phyloP scores from a whole-genome alignment of 2,329 filamentous ascomycete genomes.

The Xylaria sp. region DNA sequence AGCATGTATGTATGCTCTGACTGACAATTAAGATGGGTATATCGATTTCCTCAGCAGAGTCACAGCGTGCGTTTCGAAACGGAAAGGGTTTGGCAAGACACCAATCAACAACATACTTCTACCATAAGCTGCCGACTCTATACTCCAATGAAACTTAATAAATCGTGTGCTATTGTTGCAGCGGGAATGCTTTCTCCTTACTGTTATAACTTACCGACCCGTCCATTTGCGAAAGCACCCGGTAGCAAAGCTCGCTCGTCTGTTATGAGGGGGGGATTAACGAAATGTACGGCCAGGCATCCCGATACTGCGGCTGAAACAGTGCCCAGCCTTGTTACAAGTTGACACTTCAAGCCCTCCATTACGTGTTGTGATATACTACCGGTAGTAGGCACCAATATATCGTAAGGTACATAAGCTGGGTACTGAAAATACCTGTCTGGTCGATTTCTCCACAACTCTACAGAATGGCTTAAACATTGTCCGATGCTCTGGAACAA shows the following conservation, averaged over 20 bases:
- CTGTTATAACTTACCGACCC: neutral
- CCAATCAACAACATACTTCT: neutral
- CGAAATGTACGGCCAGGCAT: neutral
- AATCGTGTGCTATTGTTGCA: neutral
- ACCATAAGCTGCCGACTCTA: neutral
- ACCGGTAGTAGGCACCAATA: neutral
- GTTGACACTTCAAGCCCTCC: neutral
- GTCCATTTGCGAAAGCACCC: too few relatives aligned
- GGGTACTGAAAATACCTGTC: neutral
- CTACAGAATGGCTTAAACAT: neutral
- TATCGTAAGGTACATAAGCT: neutral
- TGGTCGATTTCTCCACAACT: neutral
- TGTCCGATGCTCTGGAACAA: neutral
- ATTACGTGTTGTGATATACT: neutral
- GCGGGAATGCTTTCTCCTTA: neutral
- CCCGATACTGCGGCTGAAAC: constrained; percentile 6
- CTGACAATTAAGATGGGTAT: too few relatives aligned
- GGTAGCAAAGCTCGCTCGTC: too few relatives aligned
- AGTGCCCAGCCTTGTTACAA: neutral
- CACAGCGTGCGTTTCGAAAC: neutral
- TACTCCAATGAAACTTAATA: neutral
- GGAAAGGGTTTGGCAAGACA: neutral
- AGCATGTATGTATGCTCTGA: too few relatives aligned
- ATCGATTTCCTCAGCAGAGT: neutral
- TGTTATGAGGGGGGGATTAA: neutral